These are phyloP conservation scores for Epichloe sylvatica DNA, from an alignment of 2,329 filamentous ascomycete genomes.

Conservation along the genomic window DNA sequence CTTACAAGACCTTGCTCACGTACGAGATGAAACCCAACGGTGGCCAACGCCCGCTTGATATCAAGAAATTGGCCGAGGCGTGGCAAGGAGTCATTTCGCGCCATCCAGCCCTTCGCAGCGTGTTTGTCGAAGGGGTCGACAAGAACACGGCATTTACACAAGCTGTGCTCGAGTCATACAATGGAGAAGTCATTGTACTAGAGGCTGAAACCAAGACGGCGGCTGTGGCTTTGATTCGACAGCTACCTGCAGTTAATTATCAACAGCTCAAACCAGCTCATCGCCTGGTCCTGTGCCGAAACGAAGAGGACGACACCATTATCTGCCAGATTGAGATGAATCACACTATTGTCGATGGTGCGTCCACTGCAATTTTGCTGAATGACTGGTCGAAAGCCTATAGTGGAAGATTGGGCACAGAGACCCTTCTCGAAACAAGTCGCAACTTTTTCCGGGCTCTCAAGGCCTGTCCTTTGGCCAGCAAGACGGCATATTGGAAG, in stretches of 20 bases:
- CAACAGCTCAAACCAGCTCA: conserved; percentile 1
- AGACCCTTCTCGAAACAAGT: not conserved
- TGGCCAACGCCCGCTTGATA: not conserved
- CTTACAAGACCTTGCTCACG: conserved; percentile 10
- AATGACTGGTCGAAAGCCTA: conserved; percentile 4
- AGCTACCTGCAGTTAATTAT: conserved; percentile 1
- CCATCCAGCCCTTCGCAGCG: conserved; percentile 6
- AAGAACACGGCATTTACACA: conserved; percentile 4
- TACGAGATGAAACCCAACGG: conserved; percentile 7
- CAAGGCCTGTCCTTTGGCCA: not conserved
- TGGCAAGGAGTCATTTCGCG: conserved; percentile 7
- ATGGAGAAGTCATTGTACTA: not conserved
- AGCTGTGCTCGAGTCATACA: conserved; percentile 1
- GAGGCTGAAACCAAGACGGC: not conserved
- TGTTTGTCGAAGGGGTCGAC: conserved; percentile 3
- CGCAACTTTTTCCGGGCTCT: conserved; percentile 4
- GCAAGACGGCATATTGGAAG: conserved; percentile 7
- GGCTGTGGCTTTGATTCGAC: not conserved
- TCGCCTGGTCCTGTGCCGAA: not conserved
- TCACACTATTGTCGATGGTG: conserved; percentile 21
- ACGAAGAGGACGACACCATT: conserved; percentile 4
- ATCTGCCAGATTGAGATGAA: conserved; percentile 20
- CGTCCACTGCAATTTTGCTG: conserved; percentile 12
- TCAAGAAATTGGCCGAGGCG: conserved; percentile 5
- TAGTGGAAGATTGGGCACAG: not conserved